These are phyloP conservation scores for Mortierella antarctica DNA, from an alignment of 192 early-diverging fungal genomes.

Conservation along the genomic window DNA sequence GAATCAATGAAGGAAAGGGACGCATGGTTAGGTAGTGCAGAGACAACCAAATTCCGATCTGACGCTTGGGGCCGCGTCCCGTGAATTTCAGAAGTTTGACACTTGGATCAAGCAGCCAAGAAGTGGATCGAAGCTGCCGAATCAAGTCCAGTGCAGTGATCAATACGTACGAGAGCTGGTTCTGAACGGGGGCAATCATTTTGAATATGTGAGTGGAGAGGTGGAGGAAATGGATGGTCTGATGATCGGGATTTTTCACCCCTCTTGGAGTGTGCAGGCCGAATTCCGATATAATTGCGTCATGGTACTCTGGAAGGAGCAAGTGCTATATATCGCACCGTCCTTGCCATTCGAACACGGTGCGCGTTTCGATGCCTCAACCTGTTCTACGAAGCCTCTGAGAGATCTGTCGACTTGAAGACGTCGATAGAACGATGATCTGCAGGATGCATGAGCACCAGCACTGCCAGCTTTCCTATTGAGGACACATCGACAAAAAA, in stretches of 20 bases:
- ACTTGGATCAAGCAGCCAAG: background rate
- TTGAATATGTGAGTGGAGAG: background rate
- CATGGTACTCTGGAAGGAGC: too few species aligned
- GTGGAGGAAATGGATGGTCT: background rate
- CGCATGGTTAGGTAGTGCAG: background rate
- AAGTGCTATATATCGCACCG: too few species aligned
- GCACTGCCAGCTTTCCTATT: too few species aligned
- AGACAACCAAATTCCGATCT: background rate
- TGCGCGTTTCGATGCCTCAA: too few species aligned
- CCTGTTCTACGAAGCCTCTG: too few species aligned
- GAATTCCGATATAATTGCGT: background rate
- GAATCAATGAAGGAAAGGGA: background rate
- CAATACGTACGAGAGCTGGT: slow-evolving; percentile 26
- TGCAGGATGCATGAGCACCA: too few species aligned
- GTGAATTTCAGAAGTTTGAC: background rate
- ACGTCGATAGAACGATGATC: too few species aligned
- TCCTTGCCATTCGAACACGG: too few species aligned
- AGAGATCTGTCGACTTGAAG: too few species aligned
- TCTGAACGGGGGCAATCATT: slow-evolving; percentile 33
- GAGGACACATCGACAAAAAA: too few species aligned
- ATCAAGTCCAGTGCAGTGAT: background rate
- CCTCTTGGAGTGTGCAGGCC: too few species aligned
- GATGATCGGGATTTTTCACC: background rate
- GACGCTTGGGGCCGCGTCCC: background rate
- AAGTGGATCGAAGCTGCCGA: background rate